Evolutionary conservation across 2,329 filamentous ascomycete genomes (phyloP), one percentile per base, ranked within the genome.

Genomic region (Aspergillus quadricinctus): DNA sequence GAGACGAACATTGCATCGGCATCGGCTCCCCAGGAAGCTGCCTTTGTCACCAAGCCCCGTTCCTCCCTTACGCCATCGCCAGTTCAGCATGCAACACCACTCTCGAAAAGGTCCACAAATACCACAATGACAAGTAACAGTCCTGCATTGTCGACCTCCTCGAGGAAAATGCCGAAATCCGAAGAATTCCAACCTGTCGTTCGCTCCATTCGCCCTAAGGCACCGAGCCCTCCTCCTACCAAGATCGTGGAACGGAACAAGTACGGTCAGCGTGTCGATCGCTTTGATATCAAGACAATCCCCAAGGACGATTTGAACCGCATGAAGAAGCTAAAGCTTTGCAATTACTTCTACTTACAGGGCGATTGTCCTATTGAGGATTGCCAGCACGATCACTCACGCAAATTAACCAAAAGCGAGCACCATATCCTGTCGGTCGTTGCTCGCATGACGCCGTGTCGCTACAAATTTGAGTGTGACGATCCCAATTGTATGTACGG

Each of bases 401-500:
- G 81, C 66, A 79, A 80, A 57, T 75, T 84, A 37, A 80, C 73
- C n/a, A 75, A 75, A 50, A 74, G 75, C 31, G 83, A 87, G 63
- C 67, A 81, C 50, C 74, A 77, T 21, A 79, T 79, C n/a, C 70
- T 87, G 54, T 78, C 78, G 27, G 79, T 82, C 25, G 81, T 87
- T 21, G 83, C 84, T 49, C 80, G 84, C 51, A 85, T 86, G 82
- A 84, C 82, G 3, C 83, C 83, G 25, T 87, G 84, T 65, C 77
- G 78, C 55, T 81, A 82, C 64, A 83, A 83, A 10, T 76, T 79
- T 50, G 77, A 77, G 14, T 87, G 84, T 63, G 76, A 82, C 51
- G 84, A 87, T 57, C 68, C 77, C 1, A 80, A 81, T 57, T 87
- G 84, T 70, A 86, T 86, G 52, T 86, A 86, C 64, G 84, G 84